phyloP scores from a whole-genome alignment of 495 filamentous ascomycete species.

The Lineolata rhizophorae region DNA sequence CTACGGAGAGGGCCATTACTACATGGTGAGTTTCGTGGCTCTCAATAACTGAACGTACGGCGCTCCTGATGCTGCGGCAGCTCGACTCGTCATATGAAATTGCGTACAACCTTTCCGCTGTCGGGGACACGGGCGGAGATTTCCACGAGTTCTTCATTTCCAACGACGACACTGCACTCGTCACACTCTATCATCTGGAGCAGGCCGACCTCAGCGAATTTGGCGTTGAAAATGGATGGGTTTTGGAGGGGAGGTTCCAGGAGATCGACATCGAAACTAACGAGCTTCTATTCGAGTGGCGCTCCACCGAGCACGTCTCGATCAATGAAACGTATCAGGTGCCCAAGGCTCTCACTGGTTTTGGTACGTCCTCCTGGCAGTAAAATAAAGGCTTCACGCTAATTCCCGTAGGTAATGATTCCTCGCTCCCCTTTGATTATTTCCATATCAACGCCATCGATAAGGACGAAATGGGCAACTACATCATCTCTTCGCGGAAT shows the following conservation, averaged over 20 bases:
- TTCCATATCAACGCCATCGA: slow-evolving; percentile 22
- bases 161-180: slow-evolving; percentile 11
- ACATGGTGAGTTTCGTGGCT: neutral
- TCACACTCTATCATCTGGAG: slow-evolving; percentile 10
- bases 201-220: slow-evolving; percentile 3
- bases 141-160: slow-evolving; percentile 7
- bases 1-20: neutral
- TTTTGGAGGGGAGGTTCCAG: slow-evolving; percentile 14
- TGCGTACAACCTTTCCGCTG: slow-evolving; percentile 4
- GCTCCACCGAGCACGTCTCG: slow-evolving; percentile 16
- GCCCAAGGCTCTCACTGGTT: slow-evolving; percentile 2
- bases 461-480: slow-evolving; percentile 16
- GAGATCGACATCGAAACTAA: slow-evolving; percentile 20
- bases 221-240: slow-evolving; percentile 7
- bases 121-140: neutral
- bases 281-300: slow-evolving; percentile 20
- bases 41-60: neutral
- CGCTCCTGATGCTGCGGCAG: neutral
- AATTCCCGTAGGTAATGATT: slow-evolving; percentile 23
- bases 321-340: slow-evolving; percentile 19
- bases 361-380: slow-evolving; percentile 23
- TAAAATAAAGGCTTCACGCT: no score
- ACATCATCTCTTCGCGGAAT: slow-evolving; percentile 24
- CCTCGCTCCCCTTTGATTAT: slow-evolving; percentile 16
- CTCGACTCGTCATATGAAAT: neutral